Base-by-base conservation (phyloP, 495 filamentous ascomycete species). In the Penicillium bialowiezense region DNA sequence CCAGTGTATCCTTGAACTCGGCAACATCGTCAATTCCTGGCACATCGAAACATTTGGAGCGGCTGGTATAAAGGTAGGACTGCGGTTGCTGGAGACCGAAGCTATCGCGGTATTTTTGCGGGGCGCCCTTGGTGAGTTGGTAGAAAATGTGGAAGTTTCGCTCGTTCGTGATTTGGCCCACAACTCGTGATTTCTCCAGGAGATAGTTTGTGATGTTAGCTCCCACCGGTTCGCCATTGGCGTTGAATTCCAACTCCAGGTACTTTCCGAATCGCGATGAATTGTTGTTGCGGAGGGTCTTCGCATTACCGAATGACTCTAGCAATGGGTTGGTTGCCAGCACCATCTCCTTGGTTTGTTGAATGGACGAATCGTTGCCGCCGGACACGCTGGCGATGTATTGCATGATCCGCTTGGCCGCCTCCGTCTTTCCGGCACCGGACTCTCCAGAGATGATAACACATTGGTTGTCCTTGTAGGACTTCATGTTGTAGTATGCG, bases 141-240 rank as follows among this genome's bases (percentile, higher is more conserved):
- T 99, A 99, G 67, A 99, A 97, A 58, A 99, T 97, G 68, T 99
- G 95, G 71, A 99, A 99, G 66, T 96, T 97, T 54, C 95, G 82
- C 77, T 99, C 95, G 54, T 97, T 92, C 48, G 69, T 78, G 54
- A 97, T 97, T 72, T 97, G 95, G 6, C 92, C 91, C 2, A 97
- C 93, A 1, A 99, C 95, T 71, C 95, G 78, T 17, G 88, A 84
- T 75, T 97, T 97, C 64, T 99, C 95, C 45, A 99, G 76, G 15
- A 99, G 74, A 63, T 99, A 99, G 59, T 99, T 99, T 49, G 92
- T 96, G 68, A 99, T 96, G 64, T 95, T 91, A 48, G 95, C 95
- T 50, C 95, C 95, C 7, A 97, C 85, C 0, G 95, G 95, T 67
- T 97, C 91, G 40, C 93, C 92, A 55, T 90, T 85, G 39, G 76